These are phyloP conservation scores for Drechslera avenae DNA, from an alignment of 2,329 filamentous ascomycete species.

Conservation along the genomic window DNA sequence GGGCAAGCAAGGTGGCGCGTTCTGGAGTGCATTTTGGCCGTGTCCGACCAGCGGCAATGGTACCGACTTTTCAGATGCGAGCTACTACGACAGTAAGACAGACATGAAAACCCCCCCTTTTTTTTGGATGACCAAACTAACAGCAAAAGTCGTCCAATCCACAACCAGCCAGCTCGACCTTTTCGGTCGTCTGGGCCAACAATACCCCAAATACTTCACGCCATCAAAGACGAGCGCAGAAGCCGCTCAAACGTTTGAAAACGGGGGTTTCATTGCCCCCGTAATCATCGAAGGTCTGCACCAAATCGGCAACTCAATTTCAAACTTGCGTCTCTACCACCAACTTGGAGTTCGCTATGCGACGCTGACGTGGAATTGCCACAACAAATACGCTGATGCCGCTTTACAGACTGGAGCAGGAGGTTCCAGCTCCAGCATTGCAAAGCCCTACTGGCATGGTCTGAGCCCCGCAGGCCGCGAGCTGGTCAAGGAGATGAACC, in stretches of 20 bases:
- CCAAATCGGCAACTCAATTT: slow-evolving; percentile 84
- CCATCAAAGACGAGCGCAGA: slow-evolving; percentile 63
- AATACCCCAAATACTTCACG: slow-evolving; percentile 74
- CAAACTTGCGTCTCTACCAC: slow-evolving; percentile 77
- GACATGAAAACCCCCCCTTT: not conserved
- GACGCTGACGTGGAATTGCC: slow-evolving; percentile 91
- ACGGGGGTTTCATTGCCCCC: slow-evolving; percentile 44
- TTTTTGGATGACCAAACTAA: slow-evolving; percentile 9
- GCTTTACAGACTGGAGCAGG: slow-evolving; percentile 64
- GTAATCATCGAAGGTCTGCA: slow-evolving; percentile 69
- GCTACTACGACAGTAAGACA: slow-evolving; percentile 68
- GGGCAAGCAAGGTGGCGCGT: slow-evolving; percentile 80
- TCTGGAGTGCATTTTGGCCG: slow-evolving; percentile 85
- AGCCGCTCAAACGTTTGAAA: slow-evolving; percentile 61
- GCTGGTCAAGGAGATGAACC: slow-evolving; percentile 87
- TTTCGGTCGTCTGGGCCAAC: slow-evolving; percentile 65
- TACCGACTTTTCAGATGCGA: slow-evolving; percentile 73
- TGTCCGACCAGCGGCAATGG: slow-evolving; percentile 69
- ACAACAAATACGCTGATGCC: slow-evolving; percentile 87
- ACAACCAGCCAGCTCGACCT: slow-evolving; percentile 79
- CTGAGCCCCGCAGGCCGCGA: slow-evolving; percentile 71
- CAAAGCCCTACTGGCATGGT: slow-evolving; percentile 69
- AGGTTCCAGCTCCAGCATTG: slow-evolving; percentile 46
- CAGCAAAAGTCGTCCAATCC: slow-evolving; percentile 60
- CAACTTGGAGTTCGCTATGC: slow-evolving; percentile 82